Evolutionary conservation across 257 asterid species (phyloP).

Genomic region (Solanum microdontum): DNA sequence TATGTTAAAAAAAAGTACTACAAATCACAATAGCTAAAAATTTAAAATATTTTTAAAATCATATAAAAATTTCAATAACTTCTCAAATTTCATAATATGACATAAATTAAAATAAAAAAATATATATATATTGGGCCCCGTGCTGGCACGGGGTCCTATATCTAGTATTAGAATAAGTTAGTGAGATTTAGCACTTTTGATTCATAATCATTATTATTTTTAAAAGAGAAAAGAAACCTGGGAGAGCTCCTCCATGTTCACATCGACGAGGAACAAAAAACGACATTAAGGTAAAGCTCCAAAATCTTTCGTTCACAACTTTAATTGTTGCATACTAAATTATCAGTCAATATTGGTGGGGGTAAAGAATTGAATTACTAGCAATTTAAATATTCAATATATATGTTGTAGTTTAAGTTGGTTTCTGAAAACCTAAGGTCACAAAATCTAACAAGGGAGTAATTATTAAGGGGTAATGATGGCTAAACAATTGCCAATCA

Average conservation of each 20-base stretch:
- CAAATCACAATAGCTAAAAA: too few relatives aligned
- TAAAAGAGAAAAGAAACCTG: neutral
- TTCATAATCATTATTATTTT: neutral
- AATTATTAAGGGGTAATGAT: neutral
- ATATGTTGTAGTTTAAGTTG: neutral
- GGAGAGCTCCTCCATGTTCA: neutral
- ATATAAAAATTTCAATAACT: too few relatives aligned
- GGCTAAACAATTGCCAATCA: neutral
- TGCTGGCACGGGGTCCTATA: too few relatives aligned
- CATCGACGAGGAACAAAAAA: neutral
- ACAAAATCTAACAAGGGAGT: neutral
- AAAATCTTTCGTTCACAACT: neutral
- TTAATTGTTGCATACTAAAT: neutral
- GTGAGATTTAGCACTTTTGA: neutral
- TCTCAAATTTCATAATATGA: too few relatives aligned
- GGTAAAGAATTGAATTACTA: neutral
- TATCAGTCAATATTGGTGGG: neutral
- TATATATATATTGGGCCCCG: too few relatives aligned
- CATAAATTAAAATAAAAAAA: too few relatives aligned
- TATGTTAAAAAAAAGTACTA: too few relatives aligned
- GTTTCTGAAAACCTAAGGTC: neutral
- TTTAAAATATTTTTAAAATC: too few relatives aligned
- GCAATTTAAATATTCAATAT: neutral
- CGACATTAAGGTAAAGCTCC: neutral
- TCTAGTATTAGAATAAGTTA: neutral